Base-by-base conservation (phyloP, 805 yeast genomes). In the Tetrapisispora pingtungensis region DNA sequence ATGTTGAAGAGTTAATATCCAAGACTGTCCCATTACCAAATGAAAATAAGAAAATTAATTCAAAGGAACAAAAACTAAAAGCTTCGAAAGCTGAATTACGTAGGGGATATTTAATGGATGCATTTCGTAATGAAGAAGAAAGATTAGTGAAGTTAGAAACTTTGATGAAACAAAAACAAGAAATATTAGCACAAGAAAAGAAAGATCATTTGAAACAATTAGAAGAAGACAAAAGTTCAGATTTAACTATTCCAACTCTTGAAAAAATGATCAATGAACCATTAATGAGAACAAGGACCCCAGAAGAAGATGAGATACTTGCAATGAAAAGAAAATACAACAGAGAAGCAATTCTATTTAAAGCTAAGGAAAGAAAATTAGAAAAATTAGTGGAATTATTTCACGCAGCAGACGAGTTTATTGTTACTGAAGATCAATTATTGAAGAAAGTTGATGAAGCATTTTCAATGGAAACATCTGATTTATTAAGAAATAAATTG, bases 231-330 rank as follows among this genome's bases (percentile, higher is more conserved):
- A 61, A 53, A 35, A 49, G 63, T 6, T 62, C 67, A 22, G 68
- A 70, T 54, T 73, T 81, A 56, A 85, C 95, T 1, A 69, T 86
- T 41, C 96, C 96, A 39, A 83, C 95, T 1, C 69, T 88, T 46
- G 87, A 82, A 54, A 71, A 74, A 33, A 71, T 78, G 50, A 63
- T 85, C 48, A 62, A 73, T 19, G 85, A 84, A 2, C 84, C 90
- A 14, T 66, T 87, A 48, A 75, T 89, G 71, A 74, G 83, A 57
- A 75, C 67, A 39, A 74, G 95, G 62, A 82, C 94, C 0, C 70
- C 67, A 20, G 93, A 80, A 55, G 95, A 89, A 64, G 61, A 65
- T 41, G 74, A 71, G 43, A 55, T 74, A 26, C 65, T 85, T 50
- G 54, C 63, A 27, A 72, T 77, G 54, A 84, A 83, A 61, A 73